A percentile compares a stretch with the other conserved stretches of the same genome.
Evolutionary conservation across 2,329 filamentous ascomycete species (phyloP).

Genomic region (Colletotrichum zoysiae): DNA sequence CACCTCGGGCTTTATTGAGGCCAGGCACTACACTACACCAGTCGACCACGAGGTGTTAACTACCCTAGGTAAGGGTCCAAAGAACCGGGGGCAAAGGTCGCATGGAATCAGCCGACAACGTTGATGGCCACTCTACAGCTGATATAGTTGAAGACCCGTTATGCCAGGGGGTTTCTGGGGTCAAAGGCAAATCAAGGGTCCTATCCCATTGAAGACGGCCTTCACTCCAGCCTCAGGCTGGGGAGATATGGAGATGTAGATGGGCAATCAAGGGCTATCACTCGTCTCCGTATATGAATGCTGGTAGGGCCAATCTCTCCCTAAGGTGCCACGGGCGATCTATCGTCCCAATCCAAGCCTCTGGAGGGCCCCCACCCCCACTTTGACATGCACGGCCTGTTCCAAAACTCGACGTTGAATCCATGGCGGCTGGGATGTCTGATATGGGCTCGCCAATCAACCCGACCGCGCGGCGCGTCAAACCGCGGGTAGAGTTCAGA

Average conservation of each 20-base stretch:
- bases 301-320: constrained; percentile 21
- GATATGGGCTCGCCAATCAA: constrained; percentile 33
- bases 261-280: not conserved
- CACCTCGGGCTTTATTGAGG: constrained; percentile 27
- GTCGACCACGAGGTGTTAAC: constrained; percentile 1
- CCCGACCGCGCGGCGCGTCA: constrained; percentile 5
- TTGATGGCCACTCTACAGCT: constrained; percentile 17
- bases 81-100: constrained; percentile 1
- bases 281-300: constrained; percentile 2
- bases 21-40: not conserved
- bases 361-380: constrained; percentile 32
- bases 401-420: constrained; percentile 17
- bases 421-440: constrained; percentile 24
- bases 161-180: constrained; percentile 23
- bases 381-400: constrained; percentile 28
- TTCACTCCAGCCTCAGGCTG: constrained; percentile 10
- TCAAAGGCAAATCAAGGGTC: constrained; percentile 29
- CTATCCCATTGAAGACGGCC: constrained; percentile 7
- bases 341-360: constrained; percentile 20
- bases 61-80: not conserved
- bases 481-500: constrained; percentile 26
- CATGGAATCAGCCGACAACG: constrained; percentile 3
- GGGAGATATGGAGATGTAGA: constrained; percentile 15
- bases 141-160: constrained; percentile 23
- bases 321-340: constrained; percentile 13